Evolutionary conservation across 306 rosid species (phyloP), one percentile per base, ranked within the genome.

Genomic region (Quercus engelmannii): DNA sequence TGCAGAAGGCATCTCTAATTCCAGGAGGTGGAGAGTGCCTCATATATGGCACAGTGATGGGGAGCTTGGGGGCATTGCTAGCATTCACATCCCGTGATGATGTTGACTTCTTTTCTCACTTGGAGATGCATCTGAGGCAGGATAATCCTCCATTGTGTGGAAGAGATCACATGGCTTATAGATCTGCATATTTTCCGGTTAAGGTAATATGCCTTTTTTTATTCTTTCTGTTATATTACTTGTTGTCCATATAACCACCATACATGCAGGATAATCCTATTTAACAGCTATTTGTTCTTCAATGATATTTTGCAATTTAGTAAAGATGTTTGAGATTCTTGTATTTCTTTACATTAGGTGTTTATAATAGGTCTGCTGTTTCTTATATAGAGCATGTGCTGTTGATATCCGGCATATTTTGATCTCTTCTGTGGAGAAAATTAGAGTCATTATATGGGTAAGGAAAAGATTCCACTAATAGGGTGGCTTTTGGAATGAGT

Each of bases 71-170:
- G 46, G 98, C 99, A 74, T 84, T 95, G 77, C 97, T 88, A 55
- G 97, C 99, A 38, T 95, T 95, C 85, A 92, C 99, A 46, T 95
- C 98, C 67, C 96, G 98, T 14, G 99, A 95, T 46, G 99, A 95
- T 49, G 97, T 95, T 69, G 99, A 92, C 81, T 95, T 95, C 94
- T 95, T 95, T 77, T 95, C 98, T 77, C 98, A 92, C 83, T 77
- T 95, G 92, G 99, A 92, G 92, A 95, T 95, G 99, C 92, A 92
- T 80, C 5, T 95, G 94, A 95, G 99, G 87, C 99, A 95, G 91
- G 98, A 95, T 69, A 86, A 92, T 85, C 98, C 97, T 1, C 98
- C 99, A 75, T 85, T 95, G 85, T 95, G 99, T 61, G 98, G 98
- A 61, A 92, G 99, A 88, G 99, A 95, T 82, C 99, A 95, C 87